A percentile compares a stretch with the other conserved stretches of the same genome.
Conservation (phyloP, 2,329 filamentous ascomycete genomes). For the Drechslera avenae region DNA sequence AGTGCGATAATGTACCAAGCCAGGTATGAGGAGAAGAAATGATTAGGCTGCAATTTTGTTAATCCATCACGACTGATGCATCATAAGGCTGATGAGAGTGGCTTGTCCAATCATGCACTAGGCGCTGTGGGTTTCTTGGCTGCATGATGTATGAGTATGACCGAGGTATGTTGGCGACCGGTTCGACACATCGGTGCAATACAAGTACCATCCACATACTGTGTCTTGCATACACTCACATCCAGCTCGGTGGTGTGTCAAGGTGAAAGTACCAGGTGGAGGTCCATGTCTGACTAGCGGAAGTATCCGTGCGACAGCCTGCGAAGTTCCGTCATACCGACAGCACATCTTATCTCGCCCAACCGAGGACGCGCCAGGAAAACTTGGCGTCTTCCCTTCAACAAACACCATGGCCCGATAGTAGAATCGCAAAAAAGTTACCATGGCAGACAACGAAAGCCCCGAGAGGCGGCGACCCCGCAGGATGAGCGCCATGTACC, state of each 20-base stretch:
- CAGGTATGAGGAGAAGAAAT: no score
- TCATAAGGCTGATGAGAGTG: no score
- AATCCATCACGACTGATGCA: no score
- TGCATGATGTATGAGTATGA: background rate
- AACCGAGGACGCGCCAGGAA: conserved; percentile 9
- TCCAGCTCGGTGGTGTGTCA: background rate
- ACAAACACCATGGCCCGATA: conserved; percentile 25
- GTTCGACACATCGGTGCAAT: no score
- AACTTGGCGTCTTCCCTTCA: conserved; percentile 7
- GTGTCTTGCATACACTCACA: fast-evolving
- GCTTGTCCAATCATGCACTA: no score
- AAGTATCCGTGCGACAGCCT: conserved; percentile 1
- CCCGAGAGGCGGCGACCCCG: conserved; percentile 43
- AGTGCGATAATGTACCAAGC: no score
- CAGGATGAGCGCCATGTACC: conserved; percentile 59
- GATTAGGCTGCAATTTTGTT: no score
- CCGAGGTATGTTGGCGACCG: no score
- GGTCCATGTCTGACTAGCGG: conserved; percentile 8
- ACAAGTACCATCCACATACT: no score
- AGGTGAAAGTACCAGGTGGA: background rate
- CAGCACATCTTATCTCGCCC: conserved; percentile 8
- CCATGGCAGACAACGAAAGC: conserved; percentile 42
- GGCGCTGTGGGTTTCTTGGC: background rate
- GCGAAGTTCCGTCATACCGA: conserved; percentile 8
- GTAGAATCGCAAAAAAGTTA: conserved; percentile 1